These are phyloP conservation scores for Triglochin maritima DNA, from an alignment of 106 monocot genomes.

Conservation along the genomic window DNA sequence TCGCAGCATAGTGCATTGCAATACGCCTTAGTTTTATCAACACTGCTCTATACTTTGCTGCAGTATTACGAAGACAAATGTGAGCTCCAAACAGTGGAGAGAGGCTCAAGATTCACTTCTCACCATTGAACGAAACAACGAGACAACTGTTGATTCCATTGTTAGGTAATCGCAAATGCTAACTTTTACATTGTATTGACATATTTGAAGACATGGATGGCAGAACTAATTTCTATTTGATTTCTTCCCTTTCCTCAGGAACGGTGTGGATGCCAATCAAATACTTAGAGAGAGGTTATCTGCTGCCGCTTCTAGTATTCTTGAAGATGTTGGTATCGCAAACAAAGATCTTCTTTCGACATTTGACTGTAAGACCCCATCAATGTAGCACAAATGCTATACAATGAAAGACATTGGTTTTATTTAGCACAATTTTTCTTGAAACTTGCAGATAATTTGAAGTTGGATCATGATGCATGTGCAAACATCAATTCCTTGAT, in stretches of 20 bases:
- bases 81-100: constrained; percentile 45
- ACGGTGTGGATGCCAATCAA: constrained; percentile 50
- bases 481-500: constrained; percentile 44
- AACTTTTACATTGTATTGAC: neutral
- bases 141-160: constrained; percentile 36
- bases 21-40: neutral
- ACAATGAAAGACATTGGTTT: neutral
- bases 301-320: constrained; percentile 37
- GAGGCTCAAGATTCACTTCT: constrained; percentile 51
- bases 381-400: neutral
- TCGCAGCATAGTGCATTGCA: too few relatives aligned
- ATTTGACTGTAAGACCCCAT: constrained; percentile 45
- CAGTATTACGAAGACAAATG: constrained; percentile 33
- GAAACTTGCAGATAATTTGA: constrained; percentile 45
- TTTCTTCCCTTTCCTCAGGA: constrained; percentile 21
- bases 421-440: neutral
- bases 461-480: constrained; percentile 76
- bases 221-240: neutral
- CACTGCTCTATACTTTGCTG: constrained; percentile 1
- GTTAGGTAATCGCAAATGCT: constrained; percentile 33
- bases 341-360: constrained; percentile 54
- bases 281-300: constrained; percentile 49
- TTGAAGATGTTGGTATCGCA: constrained; percentile 49
- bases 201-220: neutral
- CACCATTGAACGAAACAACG: constrained; percentile 33